phyloP scores from a whole-genome alignment of 2,329 filamentous ascomycete species.

The Pseudogymnoascus sp. region DNA sequence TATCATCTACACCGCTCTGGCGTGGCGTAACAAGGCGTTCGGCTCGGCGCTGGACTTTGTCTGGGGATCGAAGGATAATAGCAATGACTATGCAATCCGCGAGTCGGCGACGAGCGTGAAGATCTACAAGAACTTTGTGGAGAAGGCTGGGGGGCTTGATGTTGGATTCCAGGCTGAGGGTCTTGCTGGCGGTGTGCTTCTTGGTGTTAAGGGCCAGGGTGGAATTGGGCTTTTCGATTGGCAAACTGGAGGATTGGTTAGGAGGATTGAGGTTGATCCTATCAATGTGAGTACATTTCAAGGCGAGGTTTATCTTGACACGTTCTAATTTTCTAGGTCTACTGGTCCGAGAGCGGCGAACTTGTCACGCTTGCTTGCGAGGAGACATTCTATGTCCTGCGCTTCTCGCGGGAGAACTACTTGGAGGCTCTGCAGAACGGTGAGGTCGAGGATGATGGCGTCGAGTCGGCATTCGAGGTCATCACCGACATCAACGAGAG shows the following conservation, averaged over 20 bases:
- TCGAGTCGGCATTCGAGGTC: conserved; percentile 92
- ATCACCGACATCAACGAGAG: conserved; percentile 93
- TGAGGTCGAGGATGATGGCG: conserved; percentile 79
- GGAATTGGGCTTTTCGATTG: conserved; percentile 96
- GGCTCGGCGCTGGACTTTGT: conserved; percentile 92
- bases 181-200: conserved; percentile 75
- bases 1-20: conserved; percentile 95
- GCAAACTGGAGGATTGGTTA: conserved; percentile 79
- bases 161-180: conserved; percentile 94
- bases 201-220: conserved; percentile 91
- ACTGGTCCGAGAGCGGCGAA: conserved; percentile 97
- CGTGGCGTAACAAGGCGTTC: conserved; percentile 96
- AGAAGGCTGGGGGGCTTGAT: conserved; percentile 80
- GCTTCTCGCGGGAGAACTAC: conserved; percentile 86
- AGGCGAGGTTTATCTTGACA: no score
- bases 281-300: conserved; percentile 27
- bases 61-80: conserved; percentile 95
- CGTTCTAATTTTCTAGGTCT: conserved; percentile 47
- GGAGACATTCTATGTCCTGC: conserved; percentile 87
- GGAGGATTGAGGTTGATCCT: conserved; percentile 77
- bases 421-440: conserved; percentile 73
- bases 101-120: conserved; percentile 93
- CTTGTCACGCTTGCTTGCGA: conserved; percentile 88
- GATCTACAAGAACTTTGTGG: conserved; percentile 95
- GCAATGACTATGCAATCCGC: conserved; percentile 95